These are phyloP conservation scores for Canavalia ensiformis DNA, from an alignment of 306 rosid genomes.

Conservation along the genomic window DNA sequence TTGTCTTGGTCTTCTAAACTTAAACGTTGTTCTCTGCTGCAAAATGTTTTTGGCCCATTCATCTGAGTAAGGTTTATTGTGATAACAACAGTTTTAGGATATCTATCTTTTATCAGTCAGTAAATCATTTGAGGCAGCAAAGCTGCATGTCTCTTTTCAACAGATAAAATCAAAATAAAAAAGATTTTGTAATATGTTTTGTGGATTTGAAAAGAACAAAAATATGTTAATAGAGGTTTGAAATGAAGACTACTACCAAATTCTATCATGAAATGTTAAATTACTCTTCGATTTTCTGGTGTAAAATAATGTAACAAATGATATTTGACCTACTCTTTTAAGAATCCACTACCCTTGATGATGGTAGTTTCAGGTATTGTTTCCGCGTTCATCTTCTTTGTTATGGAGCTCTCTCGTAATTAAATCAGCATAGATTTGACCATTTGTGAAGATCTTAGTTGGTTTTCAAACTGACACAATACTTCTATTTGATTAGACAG, in stretches of 20 bases:
- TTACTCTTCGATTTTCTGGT: not conserved
- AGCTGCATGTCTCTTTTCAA: slow-evolving; percentile 1
- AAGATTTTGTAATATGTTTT: slow-evolving; percentile 6
- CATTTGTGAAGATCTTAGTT: not conserved
- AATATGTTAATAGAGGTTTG: slow-evolving; percentile 20
- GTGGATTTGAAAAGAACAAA: not conserved
- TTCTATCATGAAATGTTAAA: no score
- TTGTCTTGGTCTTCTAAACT: slow-evolving; percentile 22
- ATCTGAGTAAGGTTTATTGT: not conserved
- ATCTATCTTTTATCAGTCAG: not conserved
- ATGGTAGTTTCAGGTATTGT: not conserved
- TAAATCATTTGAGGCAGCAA: slow-evolving; percentile 19
- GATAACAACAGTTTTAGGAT: slow-evolving; percentile 16
- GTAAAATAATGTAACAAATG: not conserved
- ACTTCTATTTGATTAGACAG: not conserved
- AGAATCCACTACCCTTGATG: slow-evolving; percentile 2
- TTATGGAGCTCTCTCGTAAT: not conserved
- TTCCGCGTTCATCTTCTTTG: not conserved
- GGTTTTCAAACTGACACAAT: not conserved
- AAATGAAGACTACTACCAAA: slow-evolving; percentile 16
- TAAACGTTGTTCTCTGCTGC: slow-evolving; percentile 13
- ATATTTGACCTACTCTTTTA: slow-evolving; percentile 8
- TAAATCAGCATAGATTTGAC: not conserved
- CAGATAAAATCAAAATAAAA: slow-evolving; percentile 30
- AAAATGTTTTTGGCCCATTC: not conserved